Percentiles rank a stretch among this genome's conserved stretches.
Conservation (phyloP, 116 monocot species). For the Phalaenopsis hybrid region DNA sequence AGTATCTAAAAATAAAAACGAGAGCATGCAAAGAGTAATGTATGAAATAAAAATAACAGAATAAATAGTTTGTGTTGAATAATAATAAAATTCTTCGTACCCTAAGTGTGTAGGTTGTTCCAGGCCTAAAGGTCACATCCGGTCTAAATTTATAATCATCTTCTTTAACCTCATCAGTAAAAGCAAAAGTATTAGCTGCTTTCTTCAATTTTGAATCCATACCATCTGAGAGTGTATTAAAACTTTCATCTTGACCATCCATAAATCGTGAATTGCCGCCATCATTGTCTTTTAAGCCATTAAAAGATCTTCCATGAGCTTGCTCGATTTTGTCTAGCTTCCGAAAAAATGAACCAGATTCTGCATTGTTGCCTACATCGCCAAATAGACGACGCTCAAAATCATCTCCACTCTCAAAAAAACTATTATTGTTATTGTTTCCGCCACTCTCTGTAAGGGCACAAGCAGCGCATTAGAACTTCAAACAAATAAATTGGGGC, state of each 20-base stretch:
- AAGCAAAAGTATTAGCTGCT: slow-evolving; percentile 7
- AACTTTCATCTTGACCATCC: not conserved
- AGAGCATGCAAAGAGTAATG: not conserved
- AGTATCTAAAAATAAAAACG: not conserved
- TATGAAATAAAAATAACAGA: not conserved
- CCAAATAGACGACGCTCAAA: no score
- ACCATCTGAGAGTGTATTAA: slow-evolving; percentile 17
- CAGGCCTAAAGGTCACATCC: slow-evolving; percentile 8
- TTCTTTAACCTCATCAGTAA: slow-evolving; percentile 6
- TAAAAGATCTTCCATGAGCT: slow-evolving; percentile 9
- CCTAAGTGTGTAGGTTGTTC: slow-evolving; percentile 10
- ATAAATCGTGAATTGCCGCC: not conserved
- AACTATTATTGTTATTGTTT: no score
- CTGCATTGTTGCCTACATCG: not conserved
- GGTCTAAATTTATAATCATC: slow-evolving; percentile 18
- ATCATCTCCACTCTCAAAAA: no score
- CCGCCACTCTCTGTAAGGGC: no score
- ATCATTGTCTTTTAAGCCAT: not conserved
- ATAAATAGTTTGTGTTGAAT: no score
- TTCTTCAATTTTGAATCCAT: slow-evolving; percentile 19
- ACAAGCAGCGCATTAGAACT: no score
- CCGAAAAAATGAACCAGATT: slow-evolving; percentile 1
- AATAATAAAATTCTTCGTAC: not conserved
- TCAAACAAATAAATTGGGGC: no score
- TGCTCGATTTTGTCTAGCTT: slow-evolving; percentile 14